These are phyloP conservation scores for Lactarius indigo DNA, from an alignment of 768 basidiomycete species.

Conservation along the genomic window DNA sequence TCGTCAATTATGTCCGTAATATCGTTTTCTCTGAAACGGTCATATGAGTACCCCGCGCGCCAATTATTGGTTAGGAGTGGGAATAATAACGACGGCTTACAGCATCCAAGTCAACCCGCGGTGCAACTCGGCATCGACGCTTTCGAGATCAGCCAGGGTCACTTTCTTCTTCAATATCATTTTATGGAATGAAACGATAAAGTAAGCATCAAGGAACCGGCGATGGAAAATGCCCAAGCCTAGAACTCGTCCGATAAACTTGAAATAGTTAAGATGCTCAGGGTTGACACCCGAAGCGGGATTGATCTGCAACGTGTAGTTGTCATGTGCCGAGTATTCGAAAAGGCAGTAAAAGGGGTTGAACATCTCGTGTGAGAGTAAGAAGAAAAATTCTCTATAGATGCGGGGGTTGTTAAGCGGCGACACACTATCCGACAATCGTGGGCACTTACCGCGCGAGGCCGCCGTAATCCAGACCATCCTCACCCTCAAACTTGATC, in stretches of 20 bases:
- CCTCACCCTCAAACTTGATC: constrained; percentile 99
- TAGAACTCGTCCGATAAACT: constrained; percentile 95
- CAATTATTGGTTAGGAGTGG: constrained; percentile 8
- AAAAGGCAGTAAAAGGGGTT: constrained; percentile 99
- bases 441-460: constrained; percentile 70
- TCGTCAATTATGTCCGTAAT: constrained; percentile 98
- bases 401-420: constrained; percentile 11
- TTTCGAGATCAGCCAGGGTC: constrained; percentile 87
- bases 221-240: constrained; percentile 98
- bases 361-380: constrained; percentile 99
- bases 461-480: constrained; percentile 98
- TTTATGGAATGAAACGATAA: constrained; percentile 99
- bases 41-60: constrained; percentile 25
- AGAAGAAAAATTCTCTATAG: constrained; percentile 97
- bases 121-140: constrained; percentile 92
- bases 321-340: constrained; percentile 99
- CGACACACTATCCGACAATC: not conserved
- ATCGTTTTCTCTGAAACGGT: constrained; percentile 78
- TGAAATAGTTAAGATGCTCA: constrained; percentile 99
- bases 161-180: constrained; percentile 99
- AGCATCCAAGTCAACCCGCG: constrained; percentile 99
- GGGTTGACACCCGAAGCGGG: constrained; percentile 98
- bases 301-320: constrained; percentile 99
- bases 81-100: constrained; percentile 44
- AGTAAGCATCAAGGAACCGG: constrained; percentile 98